Evolutionary conservation across 129 eudicot species (phyloP).

Genomic region (Tanacetum coccineum): DNA sequence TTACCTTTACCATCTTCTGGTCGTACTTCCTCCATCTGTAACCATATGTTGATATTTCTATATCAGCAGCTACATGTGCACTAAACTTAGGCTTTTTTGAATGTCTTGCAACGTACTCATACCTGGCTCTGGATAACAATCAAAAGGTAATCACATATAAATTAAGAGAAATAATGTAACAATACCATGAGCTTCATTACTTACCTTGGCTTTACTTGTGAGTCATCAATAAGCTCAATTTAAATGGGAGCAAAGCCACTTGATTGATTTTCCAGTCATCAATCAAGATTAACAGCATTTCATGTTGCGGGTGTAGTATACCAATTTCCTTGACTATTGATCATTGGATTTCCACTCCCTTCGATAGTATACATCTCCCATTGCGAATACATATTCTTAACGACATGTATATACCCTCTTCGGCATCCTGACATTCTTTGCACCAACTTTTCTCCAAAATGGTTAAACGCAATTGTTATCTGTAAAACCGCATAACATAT

Average conservation of each 20-base stretch:
- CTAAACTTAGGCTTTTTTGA: slow-evolving; percentile 7
- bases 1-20: background rate
- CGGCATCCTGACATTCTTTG: too few relatives aligned
- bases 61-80: slow-evolving; percentile 29
- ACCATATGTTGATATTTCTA: background rate
- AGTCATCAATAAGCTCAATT: slow-evolving; percentile 35
- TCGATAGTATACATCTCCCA: too few relatives aligned
- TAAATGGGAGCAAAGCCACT: slow-evolving; percentile 35
- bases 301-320: too few relatives aligned
- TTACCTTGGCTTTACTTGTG: slow-evolving; percentile 47
- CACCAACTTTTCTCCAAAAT: too few relatives aligned
- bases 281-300: too few relatives aligned
- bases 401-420: too few relatives aligned
- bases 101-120: background rate
- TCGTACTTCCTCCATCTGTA: slow-evolving; percentile 10
- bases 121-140: background rate
- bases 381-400: too few relatives aligned
- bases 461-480: too few relatives aligned
- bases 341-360: too few relatives aligned
- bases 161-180: background rate
- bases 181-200: background rate
- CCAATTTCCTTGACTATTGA: too few relatives aligned
- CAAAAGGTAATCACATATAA: background rate
- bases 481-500: too few relatives aligned
- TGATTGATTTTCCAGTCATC: slow-evolving; percentile 36